These are phyloP conservation scores for Neurospora sp. DNA, from an alignment of 495 filamentous ascomycete genomes.

Conservation along the genomic window DNA sequence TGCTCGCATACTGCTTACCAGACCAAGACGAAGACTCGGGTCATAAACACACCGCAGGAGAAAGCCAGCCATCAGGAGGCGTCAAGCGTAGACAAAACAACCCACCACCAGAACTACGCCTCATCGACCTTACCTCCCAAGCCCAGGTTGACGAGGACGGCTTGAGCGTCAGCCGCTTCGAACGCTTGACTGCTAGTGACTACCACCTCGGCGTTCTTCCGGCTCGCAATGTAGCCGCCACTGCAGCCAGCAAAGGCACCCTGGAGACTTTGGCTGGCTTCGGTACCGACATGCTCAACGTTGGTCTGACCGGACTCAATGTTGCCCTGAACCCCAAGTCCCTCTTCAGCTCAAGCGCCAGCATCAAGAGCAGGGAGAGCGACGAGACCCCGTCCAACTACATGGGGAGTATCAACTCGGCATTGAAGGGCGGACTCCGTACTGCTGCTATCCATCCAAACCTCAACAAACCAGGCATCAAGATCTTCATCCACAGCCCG, in stretches of 20 bases:
- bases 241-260: conserved; percentile 57
- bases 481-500: conserved; percentile 92
- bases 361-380: conserved; percentile 64
- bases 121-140: conserved; percentile 78
- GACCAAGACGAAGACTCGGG: conserved; percentile 49
- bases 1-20: conserved; percentile 77
- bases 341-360: conserved; percentile 79
- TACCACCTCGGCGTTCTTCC: conserved; percentile 84
- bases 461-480: conserved; percentile 58
- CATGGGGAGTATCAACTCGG: conserved; percentile 1
- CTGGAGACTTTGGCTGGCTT: conserved; percentile 54
- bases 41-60: conserved; percentile 26
- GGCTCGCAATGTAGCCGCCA: conserved; percentile 51
- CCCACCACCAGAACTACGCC: conserved; percentile 73
- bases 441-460: conserved; percentile 32
- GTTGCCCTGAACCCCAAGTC: conserved; percentile 73
- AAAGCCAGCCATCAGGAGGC: conserved; percentile 46
- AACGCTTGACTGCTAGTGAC: conserved; percentile 77
- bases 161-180: conserved; percentile 71
- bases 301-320: conserved; percentile 45
- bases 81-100: conserved; percentile 61
- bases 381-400: conserved; percentile 22
- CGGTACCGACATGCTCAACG: conserved; percentile 61
- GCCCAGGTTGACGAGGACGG: conserved; percentile 69
- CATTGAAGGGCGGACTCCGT: conserved; percentile 15